Evolutionary conservation across 768 basidiomycete species (phyloP).

Genomic region (Epithele typhae): DNA sequence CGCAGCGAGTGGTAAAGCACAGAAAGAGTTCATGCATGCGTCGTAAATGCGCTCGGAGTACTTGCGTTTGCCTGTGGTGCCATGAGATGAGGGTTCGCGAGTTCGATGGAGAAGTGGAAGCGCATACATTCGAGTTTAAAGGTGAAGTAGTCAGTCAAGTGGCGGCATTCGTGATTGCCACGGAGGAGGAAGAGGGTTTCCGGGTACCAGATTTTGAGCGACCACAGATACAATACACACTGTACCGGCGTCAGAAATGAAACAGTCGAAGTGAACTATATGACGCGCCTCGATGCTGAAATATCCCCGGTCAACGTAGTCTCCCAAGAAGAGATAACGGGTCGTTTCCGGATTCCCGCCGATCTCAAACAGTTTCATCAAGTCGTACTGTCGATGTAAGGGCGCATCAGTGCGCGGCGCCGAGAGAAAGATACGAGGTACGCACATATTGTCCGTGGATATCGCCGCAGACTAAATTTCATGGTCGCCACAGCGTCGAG

Average conservation of each 20-base stretch:
- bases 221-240: constrained; percentile 98
- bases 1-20: constrained; percentile 90
- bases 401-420: too few relatives aligned
- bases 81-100: background rate
- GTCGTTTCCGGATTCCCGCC: constrained; percentile 73
- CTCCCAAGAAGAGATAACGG: constrained; percentile 69
- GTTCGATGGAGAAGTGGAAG: background rate
- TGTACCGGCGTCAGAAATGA: constrained; percentile 26
- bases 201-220: constrained; percentile 99
- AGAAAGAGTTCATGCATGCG: constrained; percentile 97
- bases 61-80: constrained; percentile 85
- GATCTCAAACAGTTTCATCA: constrained; percentile 79
- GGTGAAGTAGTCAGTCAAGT: constrained; percentile 97
- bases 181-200: constrained; percentile 94
- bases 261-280: background rate
- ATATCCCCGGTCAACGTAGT: constrained; percentile 75
- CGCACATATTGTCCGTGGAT: constrained; percentile 99
- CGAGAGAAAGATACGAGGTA: constrained; percentile 7
- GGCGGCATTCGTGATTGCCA: constrained; percentile 98
- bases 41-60: constrained; percentile 97
- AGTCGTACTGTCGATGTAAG: constrained; percentile 49
- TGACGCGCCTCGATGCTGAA: constrained; percentile 63
- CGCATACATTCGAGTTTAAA: constrained; percentile 95
- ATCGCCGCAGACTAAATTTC: constrained; percentile 70
- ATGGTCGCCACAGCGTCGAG: constrained; percentile 2